Percentiles rank a stretch among this genome's conserved stretches.
These are phyloP conservation scores for Phlebopus sp. DNA, from an alignment of 1,284 basidiomycete genomes.

Conservation along the genomic window DNA sequence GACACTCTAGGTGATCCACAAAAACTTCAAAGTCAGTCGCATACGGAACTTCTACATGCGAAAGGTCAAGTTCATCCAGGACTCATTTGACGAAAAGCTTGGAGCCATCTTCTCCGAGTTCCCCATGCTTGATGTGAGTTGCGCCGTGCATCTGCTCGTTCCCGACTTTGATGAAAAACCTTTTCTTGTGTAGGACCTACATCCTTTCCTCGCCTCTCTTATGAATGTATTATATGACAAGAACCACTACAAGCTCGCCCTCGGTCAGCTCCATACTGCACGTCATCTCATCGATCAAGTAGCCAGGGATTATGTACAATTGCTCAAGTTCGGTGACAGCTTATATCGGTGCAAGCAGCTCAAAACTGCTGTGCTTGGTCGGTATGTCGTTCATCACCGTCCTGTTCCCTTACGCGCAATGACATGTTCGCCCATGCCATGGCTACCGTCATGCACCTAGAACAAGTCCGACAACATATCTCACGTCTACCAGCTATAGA, in stretches of 20 bases:
- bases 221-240: slow-evolving; percentile 98
- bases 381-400: slow-evolving; percentile 46
- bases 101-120: slow-evolving; percentile 93
- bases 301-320: slow-evolving; percentile 91
- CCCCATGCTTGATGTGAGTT: slow-evolving; percentile 88
- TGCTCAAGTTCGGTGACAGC: slow-evolving; percentile 95
- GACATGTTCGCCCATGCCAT: slow-evolving; percentile 42
- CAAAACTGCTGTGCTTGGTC: slow-evolving; percentile 91
- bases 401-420: slow-evolving; percentile 1
- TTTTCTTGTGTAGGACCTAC: slow-evolving; percentile 67
- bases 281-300: slow-evolving; percentile 94
- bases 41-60: slow-evolving; percentile 97
- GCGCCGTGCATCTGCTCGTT: background rate
- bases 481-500: slow-evolving; percentile 95
- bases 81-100: slow-evolving; percentile 96
- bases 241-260: slow-evolving; percentile 96
- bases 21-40: slow-evolving; percentile 98
- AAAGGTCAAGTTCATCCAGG: slow-evolving; percentile 99
- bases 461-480: slow-evolving; percentile 96
- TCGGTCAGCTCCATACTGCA: slow-evolving; percentile 92
- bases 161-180: slow-evolving; percentile 2
- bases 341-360: slow-evolving; percentile 96
- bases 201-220: slow-evolving; percentile 90
- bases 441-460: slow-evolving; percentile 97
- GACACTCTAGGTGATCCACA: slow-evolving; percentile 79